Percentiles rank a stretch among this genome's conserved stretches.
phyloP scores from a whole-genome alignment of 352 stramenopile species.

The Paralagenidium karlingii region DNA sequence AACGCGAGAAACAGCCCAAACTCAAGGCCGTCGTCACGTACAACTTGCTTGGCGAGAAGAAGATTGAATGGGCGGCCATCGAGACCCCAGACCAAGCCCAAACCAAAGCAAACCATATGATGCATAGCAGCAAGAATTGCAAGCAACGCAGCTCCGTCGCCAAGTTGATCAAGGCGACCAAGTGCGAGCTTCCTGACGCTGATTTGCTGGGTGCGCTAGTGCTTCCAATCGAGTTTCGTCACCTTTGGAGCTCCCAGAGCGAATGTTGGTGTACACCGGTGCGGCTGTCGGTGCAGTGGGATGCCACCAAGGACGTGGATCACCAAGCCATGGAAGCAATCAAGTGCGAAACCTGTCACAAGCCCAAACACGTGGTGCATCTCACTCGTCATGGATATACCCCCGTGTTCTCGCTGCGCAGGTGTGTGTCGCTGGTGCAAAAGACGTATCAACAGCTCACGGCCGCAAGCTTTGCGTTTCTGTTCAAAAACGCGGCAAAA shows the following conservation, averaged over 20 bases:
- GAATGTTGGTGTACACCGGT: too few species aligned
- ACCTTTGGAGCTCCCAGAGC: too few species aligned
- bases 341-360: conserved; percentile 13
- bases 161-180: too few species aligned
- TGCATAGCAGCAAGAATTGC: too few species aligned
- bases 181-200: too few species aligned
- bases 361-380: conserved; percentile 16
- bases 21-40: conserved; percentile 38
- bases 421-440: conserved; percentile 31
- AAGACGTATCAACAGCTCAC: conserved; percentile 38
- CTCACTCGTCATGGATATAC: conserved; percentile 15
- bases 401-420: conserved; percentile 39
- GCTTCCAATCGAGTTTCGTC: too few species aligned
- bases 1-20: conserved; percentile 1
- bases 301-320: too few species aligned
- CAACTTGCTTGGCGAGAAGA: conserved; percentile 56
- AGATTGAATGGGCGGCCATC: conserved; percentile 26
- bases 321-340: too few species aligned
- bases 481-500: conserved; percentile 22
- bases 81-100: conserved; percentile 3
- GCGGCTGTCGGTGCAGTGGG: too few species aligned
- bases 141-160: too few species aligned
- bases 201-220: too few species aligned
- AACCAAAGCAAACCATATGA: conserved; percentile 1
- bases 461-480: conserved; percentile 14